Base-by-base conservation (phyloP, 2,329 filamentous ascomycete genomes). In the Monilinia polystroma region DNA sequence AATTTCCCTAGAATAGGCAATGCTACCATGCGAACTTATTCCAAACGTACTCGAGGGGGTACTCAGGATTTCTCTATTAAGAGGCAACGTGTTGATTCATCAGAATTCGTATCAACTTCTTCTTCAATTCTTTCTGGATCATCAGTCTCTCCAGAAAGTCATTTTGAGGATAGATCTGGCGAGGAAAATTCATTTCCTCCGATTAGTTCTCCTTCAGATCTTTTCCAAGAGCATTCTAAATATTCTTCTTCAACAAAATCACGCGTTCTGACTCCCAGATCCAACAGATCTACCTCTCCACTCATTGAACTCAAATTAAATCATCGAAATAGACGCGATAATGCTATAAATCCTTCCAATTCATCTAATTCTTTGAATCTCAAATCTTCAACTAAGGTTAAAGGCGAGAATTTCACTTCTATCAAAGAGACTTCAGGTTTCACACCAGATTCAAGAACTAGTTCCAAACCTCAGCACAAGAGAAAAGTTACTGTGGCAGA, bases 61-160 rank as follows among this genome's bases (percentile, higher is more conserved):
- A 68, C 55, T 52, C 38, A 67, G 38, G 49, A 23, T 26, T 53
- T 56, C 56, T 41, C 62, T 3, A 68, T 18, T n/a, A 68, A 67
- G 47, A 60, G 67, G 58, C 64, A 65, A 70, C 68, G 67, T 29
- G 29, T 69, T 59, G 68, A 71, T 56, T 57, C 68, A 52, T n/a
- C 47, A 29, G 45, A 63, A 35, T 51, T 66, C 16, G 43, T 60
- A 20, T 20, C 55, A n/a, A 16, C 52, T 66, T 38, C 47, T 20
- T 47, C 64, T 60, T 26, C 14, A 45, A 38, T n/a, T 14, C 3
- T 16, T 12, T 57, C 23, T 41, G 53, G 43, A n/a, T 41, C 32
- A 20, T 14, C 8, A 20, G 2, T 2, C 20, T 7, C 53, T 26
- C 3, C n/a, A 16, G 23, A 38, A 29, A 11, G 1, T 32, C n/a